Conservation (phyloP, 495 filamentous ascomycete genomes). For the Penicillium coprophilum region DNA sequence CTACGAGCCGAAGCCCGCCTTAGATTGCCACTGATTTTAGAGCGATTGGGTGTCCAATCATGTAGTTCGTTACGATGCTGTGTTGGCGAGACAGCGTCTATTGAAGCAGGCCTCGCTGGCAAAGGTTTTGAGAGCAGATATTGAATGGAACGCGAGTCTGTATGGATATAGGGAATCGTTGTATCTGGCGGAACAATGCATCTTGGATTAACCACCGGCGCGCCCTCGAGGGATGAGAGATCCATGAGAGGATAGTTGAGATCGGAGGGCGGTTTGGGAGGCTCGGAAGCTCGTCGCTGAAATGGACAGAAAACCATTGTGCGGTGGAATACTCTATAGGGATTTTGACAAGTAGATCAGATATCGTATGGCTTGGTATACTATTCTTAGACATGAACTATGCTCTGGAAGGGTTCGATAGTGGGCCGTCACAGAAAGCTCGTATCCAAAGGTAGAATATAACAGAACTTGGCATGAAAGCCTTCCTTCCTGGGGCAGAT, state of each 20-base stretch:
- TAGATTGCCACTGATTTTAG: neutral
- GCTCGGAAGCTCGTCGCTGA: neutral
- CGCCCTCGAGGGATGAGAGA: constrained; percentile 43
- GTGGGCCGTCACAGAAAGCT: constrained; percentile 17
- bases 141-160: constrained; percentile 15
- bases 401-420: constrained; percentile 9
- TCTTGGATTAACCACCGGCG: constrained; percentile 29
- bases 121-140: constrained; percentile 19
- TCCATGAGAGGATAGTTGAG: constrained; percentile 23
- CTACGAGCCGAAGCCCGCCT: constrained; percentile 4
- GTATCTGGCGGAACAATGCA: constrained; percentile 6
- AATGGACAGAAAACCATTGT: constrained; percentile 5
- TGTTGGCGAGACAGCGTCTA: constrained; percentile 1
- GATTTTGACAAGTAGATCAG: neutral
- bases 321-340: neutral
- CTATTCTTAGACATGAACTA: constrained; percentile 20
- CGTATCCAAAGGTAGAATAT: constrained; percentile 15
- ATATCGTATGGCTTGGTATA: neutral
- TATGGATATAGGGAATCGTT: constrained; percentile 3
- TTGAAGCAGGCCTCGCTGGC: constrained; percentile 19
- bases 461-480: neutral
- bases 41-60: neutral
- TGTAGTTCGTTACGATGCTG: neutral
- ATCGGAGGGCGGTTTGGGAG: neutral
- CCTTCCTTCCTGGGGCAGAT: neutral